phyloP scores from a whole-genome alignment of 805 yeast genomes.

The Debaryomyces prosopidis region DNA sequence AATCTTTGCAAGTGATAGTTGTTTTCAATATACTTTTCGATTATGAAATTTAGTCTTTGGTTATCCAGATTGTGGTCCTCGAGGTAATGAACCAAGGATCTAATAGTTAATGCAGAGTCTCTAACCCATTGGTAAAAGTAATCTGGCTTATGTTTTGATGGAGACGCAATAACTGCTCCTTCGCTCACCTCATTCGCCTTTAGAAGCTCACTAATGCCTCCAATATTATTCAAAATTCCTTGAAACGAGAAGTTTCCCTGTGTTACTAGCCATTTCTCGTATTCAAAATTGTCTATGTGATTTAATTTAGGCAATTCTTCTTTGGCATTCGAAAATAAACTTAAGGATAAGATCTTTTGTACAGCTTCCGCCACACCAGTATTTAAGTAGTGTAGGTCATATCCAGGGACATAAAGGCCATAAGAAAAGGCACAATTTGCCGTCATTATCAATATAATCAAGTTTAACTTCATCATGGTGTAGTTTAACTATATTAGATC shows the following conservation, averaged over 20 bases:
- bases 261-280: constrained; percentile 48
- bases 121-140: constrained; percentile 91
- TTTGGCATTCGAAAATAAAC: not conserved
- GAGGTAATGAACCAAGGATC: constrained; percentile 58
- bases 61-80: constrained; percentile 34
- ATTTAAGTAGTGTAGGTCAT: too few species aligned
- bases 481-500: too few species aligned
- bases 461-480: too few species aligned
- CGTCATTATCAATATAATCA: too few species aligned
- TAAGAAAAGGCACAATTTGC: too few species aligned
- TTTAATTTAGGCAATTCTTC: not conserved
- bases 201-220: constrained; percentile 44
- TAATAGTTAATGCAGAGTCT: constrained; percentile 81
- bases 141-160: constrained; percentile 69
- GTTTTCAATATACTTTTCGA: constrained; percentile 66
- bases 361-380: not conserved
- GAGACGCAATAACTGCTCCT: constrained; percentile 86
- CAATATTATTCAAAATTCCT: constrained; percentile 55
- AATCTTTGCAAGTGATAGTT: constrained; percentile 62
- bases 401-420: too few species aligned
- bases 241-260: constrained; percentile 46
- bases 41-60: constrained; percentile 10
- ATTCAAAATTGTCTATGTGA: constrained; percentile 18
- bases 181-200: constrained; percentile 37
- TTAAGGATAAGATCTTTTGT: not conserved